These are phyloP conservation scores for Moniliella sp. DNA, from an alignment of 1,284 basidiomycete genomes.

Conservation along the genomic window DNA sequence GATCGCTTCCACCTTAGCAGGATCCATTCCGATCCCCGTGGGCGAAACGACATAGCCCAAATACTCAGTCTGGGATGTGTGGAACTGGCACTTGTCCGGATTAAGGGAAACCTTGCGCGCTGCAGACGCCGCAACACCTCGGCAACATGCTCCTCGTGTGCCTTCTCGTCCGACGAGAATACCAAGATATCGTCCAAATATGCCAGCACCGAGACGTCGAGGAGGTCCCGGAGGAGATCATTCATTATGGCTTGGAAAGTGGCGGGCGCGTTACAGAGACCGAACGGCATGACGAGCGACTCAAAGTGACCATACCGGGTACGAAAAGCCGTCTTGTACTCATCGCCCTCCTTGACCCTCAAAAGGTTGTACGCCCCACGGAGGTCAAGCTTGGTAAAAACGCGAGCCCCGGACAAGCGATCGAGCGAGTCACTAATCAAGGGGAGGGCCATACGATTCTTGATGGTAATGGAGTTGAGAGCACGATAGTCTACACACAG, in stretches of 20 bases:
- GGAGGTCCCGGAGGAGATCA: constrained; percentile 19
- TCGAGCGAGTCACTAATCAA: constrained; percentile 35
- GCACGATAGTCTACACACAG: constrained; percentile 38
- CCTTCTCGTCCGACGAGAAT: constrained; percentile 34
- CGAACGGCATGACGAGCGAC: constrained; percentile 3
- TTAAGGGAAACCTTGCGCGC: constrained; percentile 4
- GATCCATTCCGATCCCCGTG: constrained; percentile 36
- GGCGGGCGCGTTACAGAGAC: constrained; percentile 5
- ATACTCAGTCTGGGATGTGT: constrained; percentile 31
- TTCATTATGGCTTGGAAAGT: constrained; percentile 32
- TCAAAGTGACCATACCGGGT: constrained; percentile 3
- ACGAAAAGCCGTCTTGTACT: constrained; percentile 29
- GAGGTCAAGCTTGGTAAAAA: constrained; percentile 35
- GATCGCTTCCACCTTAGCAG: constrained; percentile 36
- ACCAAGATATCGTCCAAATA: constrained; percentile 40
- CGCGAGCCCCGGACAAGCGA: constrained; percentile 17
- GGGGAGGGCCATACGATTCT: constrained; percentile 35
- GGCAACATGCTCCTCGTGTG: constrained; percentile 33
- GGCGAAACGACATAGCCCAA: constrained; percentile 36
- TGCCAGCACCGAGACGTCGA: constrained; percentile 36
- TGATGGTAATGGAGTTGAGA: constrained; percentile 36
- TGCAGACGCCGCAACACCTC: constrained; percentile 34
- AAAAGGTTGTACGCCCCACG: constrained; percentile 33
- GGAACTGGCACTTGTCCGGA: constrained; percentile 4
- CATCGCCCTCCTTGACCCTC: constrained; percentile 29